Conservation (phyloP, 192 early-diverging fungal species). For the Gaertneriomyces sp. region DNA sequence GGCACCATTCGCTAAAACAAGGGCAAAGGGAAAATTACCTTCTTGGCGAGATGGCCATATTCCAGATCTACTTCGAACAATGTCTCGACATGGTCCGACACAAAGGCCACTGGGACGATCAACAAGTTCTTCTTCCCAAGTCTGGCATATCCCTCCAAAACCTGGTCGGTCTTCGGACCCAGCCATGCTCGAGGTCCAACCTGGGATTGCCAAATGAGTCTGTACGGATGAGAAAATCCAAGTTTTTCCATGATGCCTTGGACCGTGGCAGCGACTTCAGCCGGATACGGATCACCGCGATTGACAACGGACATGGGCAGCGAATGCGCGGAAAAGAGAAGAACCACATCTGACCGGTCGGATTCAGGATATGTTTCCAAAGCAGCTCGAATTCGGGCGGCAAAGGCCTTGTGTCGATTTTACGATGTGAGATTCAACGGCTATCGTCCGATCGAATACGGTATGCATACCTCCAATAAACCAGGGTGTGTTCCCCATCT, state of each 20-base stretch:
- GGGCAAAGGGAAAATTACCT: slow-evolving; percentile 43
- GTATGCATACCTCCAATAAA: slow-evolving; percentile 59
- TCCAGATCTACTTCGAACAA: slow-evolving; percentile 95
- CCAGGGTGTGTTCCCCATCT: slow-evolving; percentile 87
- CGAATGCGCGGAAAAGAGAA: slow-evolving; percentile 95
- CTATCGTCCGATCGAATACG: neutral
- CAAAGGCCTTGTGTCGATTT: slow-evolving; percentile 56
- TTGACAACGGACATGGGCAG: slow-evolving; percentile 90
- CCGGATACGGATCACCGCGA: slow-evolving; percentile 84
- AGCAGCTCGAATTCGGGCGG: slow-evolving; percentile 67
- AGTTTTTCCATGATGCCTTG: slow-evolving; percentile 75
- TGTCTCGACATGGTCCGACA: slow-evolving; percentile 96
- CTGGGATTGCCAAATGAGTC: slow-evolving; percentile 92
- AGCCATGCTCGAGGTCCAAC: slow-evolving; percentile 92
- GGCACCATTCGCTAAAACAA: neutral
- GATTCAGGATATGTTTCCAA: slow-evolving; percentile 63
- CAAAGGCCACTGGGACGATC: slow-evolving; percentile 92
- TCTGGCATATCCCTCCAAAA: slow-evolving; percentile 72
- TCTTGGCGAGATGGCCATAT: slow-evolving; percentile 78
- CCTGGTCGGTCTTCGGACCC: slow-evolving; percentile 81
- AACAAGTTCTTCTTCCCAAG: slow-evolving; percentile 76
- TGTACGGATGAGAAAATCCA: slow-evolving; percentile 72
- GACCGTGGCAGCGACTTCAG: slow-evolving; percentile 83
- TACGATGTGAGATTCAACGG: neutral
- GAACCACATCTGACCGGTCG: slow-evolving; percentile 67